These are phyloP conservation scores for Lactarius tabidus DNA, from an alignment of 768 basidiomycete genomes.

Conservation along the genomic window DNA sequence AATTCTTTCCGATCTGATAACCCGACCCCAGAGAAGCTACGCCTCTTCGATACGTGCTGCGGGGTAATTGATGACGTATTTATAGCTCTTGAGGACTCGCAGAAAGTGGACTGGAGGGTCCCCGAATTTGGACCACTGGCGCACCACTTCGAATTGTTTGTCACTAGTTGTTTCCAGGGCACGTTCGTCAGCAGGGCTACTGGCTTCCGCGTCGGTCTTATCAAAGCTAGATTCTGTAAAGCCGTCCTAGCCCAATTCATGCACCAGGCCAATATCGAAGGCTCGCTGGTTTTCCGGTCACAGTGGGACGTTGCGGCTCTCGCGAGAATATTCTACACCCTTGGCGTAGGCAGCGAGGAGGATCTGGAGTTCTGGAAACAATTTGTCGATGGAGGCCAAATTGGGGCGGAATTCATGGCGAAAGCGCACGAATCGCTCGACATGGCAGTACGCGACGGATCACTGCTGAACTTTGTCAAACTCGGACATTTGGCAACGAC, in stretches of 20 bases:
- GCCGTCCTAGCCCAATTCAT: not conserved
- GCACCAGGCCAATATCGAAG: not conserved
- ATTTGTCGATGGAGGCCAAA: not conserved
- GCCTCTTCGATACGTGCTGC: constrained; percentile 1
- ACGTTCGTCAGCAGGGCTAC: not conserved
- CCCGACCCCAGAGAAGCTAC: not conserved
- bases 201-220: not conserved
- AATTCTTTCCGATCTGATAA: not conserved
- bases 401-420: not conserved
- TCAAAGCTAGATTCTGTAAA: not conserved
- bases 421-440: not conserved
- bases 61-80: constrained; percentile 1
- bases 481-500: not conserved
- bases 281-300: not conserved
- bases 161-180: not conserved
- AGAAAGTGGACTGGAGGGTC: not conserved
- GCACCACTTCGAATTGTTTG: constrained; percentile 4
- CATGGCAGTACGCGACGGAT: not conserved
- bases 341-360: not conserved
- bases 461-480: constrained; percentile 10
- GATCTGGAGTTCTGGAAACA: not conserved
- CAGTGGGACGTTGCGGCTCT: constrained; percentile 13
- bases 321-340: not conserved
- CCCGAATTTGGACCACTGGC: constrained; percentile 6
- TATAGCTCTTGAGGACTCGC: not conserved